Evolutionary conservation across 768 basidiomycete species (phyloP), one percentile per base, ranked within the genome.

Genomic region (Cystoderma amianthinum): DNA sequence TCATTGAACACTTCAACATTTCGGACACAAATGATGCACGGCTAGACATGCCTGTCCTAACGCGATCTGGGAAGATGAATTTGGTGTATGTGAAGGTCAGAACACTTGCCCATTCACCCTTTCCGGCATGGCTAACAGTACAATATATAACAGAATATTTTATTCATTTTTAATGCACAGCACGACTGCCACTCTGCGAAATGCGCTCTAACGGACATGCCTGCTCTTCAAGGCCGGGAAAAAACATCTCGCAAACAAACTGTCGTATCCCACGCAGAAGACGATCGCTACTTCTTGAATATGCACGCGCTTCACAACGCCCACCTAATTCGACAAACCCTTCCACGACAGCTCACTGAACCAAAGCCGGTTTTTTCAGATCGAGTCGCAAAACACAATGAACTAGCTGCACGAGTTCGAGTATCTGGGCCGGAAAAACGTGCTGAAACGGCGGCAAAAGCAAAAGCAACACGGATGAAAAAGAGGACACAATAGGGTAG

Each of bases 271-370:
- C 59, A 62, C 36, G 10, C 28, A 2, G 32, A 12, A 16, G 10
- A 12, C 5, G 32, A 43, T 19, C 44, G 42, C 1, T 61, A 40
- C 36, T 25, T 60, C 9, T n/a, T 63, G 34, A 63, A 61, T 33
- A 53, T 51, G 39, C 59, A 61, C 39, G 49, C 57, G 2, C 46
- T 61, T 4, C 59, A 62, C 39, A 62, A 62, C 45, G 50, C 54
- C n/a, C 52, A 53, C 18, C 50, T 56, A 19, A 32, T 62, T 17
- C 52, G 54, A 1, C 16, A 45, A 16, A 40, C 42, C 5, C 47
- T 62, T 5, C 61, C 59, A 7, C 46, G 53, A 9, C 5, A 47
- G 5, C 49, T 60, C 3, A 46, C 43, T 0, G 33, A 18, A 2
- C 59, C 59, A 9, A 41, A 39, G 2, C 46, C 39, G 16, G 43